Evolutionary conservation across 2,329 filamentous ascomycete species (phyloP).

Genomic region (Cercospora sp.): DNA sequence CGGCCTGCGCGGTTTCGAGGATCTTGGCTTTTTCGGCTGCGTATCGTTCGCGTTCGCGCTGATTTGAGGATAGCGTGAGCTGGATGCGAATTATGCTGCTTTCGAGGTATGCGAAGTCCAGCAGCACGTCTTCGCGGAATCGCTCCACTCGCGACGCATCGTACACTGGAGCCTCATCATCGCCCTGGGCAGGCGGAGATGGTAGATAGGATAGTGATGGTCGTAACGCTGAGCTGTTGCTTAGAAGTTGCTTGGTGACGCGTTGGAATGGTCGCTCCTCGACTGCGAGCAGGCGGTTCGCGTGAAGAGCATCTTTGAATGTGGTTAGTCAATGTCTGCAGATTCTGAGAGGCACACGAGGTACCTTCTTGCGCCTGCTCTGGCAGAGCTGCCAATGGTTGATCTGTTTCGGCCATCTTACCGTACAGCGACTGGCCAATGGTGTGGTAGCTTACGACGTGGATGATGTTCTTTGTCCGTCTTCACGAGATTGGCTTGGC

Average conservation of each 20-base stretch:
- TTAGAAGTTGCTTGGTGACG: slow-evolving; percentile 76
- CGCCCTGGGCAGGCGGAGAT: slow-evolving; percentile 63
- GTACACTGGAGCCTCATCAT: slow-evolving; percentile 51
- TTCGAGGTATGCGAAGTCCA: slow-evolving; percentile 88
- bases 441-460: not conserved
- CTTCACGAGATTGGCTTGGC: slow-evolving; percentile 5
- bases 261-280: slow-evolving; percentile 92
- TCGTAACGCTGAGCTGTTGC: slow-evolving; percentile 64
- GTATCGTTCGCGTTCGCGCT: slow-evolving; percentile 80
- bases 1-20: slow-evolving; percentile 71
- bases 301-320: slow-evolving; percentile 74
- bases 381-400: slow-evolving; percentile 23
- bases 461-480: slow-evolving; percentile 1
- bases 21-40: slow-evolving; percentile 78
- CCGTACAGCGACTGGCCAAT: not conserved
- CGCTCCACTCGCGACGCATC: slow-evolving; percentile 51
- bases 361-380: slow-evolving; percentile 36
- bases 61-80: slow-evolving; percentile 80
- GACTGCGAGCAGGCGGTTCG: slow-evolving; percentile 79
- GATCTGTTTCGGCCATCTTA: slow-evolving; percentile 20
- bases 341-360: not conserved
- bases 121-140: slow-evolving; percentile 77
- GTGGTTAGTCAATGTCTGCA: not conserved
- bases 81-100: slow-evolving; percentile 84
- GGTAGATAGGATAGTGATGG: slow-evolving; percentile 55